Percentiles rank a stretch among this genome's conserved stretches.
phyloP scores from a whole-genome alignment of 441 rosid species.

The Gossypium lobatum region DNA sequence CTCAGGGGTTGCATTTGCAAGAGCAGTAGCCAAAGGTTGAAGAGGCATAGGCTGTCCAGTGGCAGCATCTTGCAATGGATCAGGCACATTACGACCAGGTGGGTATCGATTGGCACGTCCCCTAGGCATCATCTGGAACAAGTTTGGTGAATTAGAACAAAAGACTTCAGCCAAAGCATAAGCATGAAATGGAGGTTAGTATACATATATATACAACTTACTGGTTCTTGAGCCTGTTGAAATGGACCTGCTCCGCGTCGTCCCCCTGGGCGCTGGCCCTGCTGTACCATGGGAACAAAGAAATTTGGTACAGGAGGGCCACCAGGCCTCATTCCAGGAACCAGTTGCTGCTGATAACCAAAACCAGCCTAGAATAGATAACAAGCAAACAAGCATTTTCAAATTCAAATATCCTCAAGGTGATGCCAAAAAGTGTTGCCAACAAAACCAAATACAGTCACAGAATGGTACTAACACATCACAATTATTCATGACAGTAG shows the following conservation, averaged over 20 bases:
- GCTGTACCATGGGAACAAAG: slow-evolving; percentile 46
- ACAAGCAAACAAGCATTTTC: background rate
- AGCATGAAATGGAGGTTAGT: too few species aligned
- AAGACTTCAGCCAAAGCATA: background rate
- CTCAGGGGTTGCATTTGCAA: slow-evolving; percentile 58
- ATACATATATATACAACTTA: background rate
- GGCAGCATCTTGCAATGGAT: slow-evolving; percentile 29
- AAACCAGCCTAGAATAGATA: slow-evolving; percentile 28
- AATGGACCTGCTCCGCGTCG: slow-evolving; percentile 33
- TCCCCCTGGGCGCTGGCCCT: slow-evolving; percentile 52
- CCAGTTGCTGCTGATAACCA: slow-evolving; percentile 42
- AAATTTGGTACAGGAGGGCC: slow-evolving; percentile 37
- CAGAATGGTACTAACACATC: background rate
- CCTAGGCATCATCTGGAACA: slow-evolving; percentile 49
- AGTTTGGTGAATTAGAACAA: background rate
- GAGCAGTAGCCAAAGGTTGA: slow-evolving; percentile 49
- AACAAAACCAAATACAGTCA: background rate
- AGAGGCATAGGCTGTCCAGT: slow-evolving; percentile 38
- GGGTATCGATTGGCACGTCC: slow-evolving; percentile 43
- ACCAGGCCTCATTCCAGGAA: slow-evolving; percentile 42
- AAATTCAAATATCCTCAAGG: background rate
- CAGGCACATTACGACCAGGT: slow-evolving; percentile 37
- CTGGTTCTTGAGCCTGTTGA: slow-evolving; percentile 49
- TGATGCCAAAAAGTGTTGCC: background rate
- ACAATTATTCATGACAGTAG: background rate